These are phyloP conservation scores for Tylopilus rubrobrunneus DNA, from an alignment of 768 basidiomycete species.

Conservation along the genomic window DNA sequence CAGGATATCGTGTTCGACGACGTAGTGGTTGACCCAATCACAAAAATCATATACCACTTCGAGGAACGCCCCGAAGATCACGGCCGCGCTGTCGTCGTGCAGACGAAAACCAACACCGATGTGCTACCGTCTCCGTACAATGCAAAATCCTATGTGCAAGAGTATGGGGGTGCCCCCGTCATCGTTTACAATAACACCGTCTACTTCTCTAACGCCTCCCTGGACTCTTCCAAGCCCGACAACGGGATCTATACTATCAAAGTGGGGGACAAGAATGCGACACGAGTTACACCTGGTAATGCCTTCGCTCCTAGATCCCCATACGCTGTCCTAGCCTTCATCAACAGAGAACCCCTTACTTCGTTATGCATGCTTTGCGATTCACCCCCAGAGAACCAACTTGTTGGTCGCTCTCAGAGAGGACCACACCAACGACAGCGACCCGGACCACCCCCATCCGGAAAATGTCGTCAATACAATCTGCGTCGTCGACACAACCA, in stretches of 20 bases:
- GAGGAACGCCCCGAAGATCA: slow-evolving; percentile 46
- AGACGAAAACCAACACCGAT: slow-evolving; percentile 41
- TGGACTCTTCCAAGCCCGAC: slow-evolving; percentile 15
- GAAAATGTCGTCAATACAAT: slow-evolving; percentile 45
- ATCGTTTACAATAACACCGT: slow-evolving; percentile 43
- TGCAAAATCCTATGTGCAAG: slow-evolving; percentile 53
- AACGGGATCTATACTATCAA: slow-evolving; percentile 45
- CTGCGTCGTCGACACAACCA: slow-evolving; percentile 46
- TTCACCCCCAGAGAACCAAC: slow-evolving; percentile 48
- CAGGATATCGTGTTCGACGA: slow-evolving; percentile 36
- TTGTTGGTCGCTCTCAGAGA: slow-evolving; percentile 60
- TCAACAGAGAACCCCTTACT: slow-evolving; percentile 25
- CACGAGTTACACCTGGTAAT: slow-evolving; percentile 55
- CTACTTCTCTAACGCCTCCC: slow-evolving; percentile 55
- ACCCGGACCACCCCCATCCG: background rate
- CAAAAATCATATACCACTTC: slow-evolving; percentile 45
- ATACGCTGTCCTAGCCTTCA: background rate
- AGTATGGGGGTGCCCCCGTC: slow-evolving; percentile 66
- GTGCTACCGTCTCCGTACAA: slow-evolving; percentile 51
- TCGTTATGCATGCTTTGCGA: slow-evolving; percentile 47
- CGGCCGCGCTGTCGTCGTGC: slow-evolving; percentile 51
- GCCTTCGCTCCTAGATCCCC: background rate
- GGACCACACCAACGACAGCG: slow-evolving; percentile 48
- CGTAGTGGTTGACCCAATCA: slow-evolving; percentile 50
- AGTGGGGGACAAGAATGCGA: slow-evolving; percentile 16